Base-by-base conservation (phyloP, 208 protist species). In the Trypanosomatidae sp. region DNA sequence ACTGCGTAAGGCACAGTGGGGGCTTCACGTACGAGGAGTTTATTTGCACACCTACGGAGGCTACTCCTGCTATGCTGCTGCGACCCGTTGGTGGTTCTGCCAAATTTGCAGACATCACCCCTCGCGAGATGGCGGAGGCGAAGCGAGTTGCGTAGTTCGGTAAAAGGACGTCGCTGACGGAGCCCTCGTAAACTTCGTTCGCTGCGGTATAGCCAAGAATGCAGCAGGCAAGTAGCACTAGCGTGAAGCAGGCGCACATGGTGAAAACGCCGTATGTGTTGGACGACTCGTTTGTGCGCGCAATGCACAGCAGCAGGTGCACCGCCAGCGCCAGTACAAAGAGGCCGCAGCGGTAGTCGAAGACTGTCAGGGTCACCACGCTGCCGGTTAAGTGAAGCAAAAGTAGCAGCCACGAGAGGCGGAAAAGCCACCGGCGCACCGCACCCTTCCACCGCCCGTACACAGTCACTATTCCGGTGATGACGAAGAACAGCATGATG, bases 321-420 rank as follows among this genome's bases (percentile, higher is more conserved):
- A 90, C 33, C 25, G 81, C 65, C 12, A 95, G 60, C 9, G 76
- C 84, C 17, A 89, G 47, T 33, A 82, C 80, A 75, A 95, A 90
- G 6, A 95, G 55, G 1, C 88, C 90, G 30, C 84, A 80, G 58
- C 75, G 75, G 71, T 85, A 91, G 69, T 89, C 79, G 46, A 75
- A 66, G 28, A 87, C 76, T 5, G 91, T 74, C 17, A 81, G 73
- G 1, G 67, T 73, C 39, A 86, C 75, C n/a, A 89, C 74, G 59
- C 84, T 84, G 8, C 73, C 84, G n/a, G 88, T 36, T 1, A 90
- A 58, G 65, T 90, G 77, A 12, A 84, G 28, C n/a, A 90, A 43
- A 19, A 91, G 49, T 36, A 84, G 62, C 44, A 88, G 12, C 71
- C 83, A 84, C 25, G 77, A 71, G 13, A 84, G 13, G 36, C 90